Base-by-base conservation (phyloP, 2,329 filamentous ascomycete species). In the Ustilaginoidea virens region DNA sequence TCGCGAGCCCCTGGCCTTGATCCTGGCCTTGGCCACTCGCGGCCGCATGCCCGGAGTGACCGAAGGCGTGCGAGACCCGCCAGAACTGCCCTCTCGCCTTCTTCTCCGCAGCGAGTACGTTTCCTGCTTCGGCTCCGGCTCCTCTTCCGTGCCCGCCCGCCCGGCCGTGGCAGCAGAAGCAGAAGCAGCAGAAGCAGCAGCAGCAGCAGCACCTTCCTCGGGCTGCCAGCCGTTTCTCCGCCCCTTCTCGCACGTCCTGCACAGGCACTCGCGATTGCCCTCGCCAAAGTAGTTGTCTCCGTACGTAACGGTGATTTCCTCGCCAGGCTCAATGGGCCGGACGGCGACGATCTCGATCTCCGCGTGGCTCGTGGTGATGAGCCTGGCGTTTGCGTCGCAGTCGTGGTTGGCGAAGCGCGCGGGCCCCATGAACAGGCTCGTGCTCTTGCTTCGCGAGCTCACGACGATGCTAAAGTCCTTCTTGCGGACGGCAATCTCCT, bases 391-490 rank as follows among this genome's bases (percentile, higher is more conserved):
- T 18, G 90, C 83, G 40, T 80, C 69, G 56, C 90, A 98, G 52
- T 98, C 90, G 54, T 98, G 90, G 48, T 98, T 98, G 16, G 90
- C 85, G 51, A 98, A 96, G 28, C 90, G 75, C 19, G 90, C 90
- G 6, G 90, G 92, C 0, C 90, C 90, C 48, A 98, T 75, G 48
- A 98, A 96, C 23, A 98, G 61, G 29, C 82, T 92, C 17, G 86
- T 80, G 35, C 78, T 78, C 55, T 92, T 94, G 55, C 80, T 87
- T 33, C 90, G 70, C 39, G 83, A 87, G 36, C 86, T 93, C 46
- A 94, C 80, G 18, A 98, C 86, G 38, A 98, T 86, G 50, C 86
- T 94, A 51, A 98, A 98, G 48, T 98, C 90, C 46, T 87, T 86
- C 48, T 90, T 80, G 34, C 74, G 77, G 37, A 75, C 55, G 16